phyloP scores from a whole-genome alignment of 2,329 filamentous ascomycete species.

The Fusarium nisikadoi region DNA sequence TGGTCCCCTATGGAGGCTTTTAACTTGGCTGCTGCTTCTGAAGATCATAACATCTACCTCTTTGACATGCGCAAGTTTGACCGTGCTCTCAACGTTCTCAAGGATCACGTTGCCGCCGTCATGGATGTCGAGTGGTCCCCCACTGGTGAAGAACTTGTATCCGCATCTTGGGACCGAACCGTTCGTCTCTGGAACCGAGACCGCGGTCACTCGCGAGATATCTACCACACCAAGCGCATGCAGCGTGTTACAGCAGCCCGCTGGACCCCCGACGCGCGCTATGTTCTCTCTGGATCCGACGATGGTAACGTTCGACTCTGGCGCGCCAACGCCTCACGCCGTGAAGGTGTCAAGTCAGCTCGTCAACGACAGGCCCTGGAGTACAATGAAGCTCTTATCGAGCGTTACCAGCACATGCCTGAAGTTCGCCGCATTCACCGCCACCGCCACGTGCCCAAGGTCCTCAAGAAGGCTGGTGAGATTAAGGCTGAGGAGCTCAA shows the following conservation, averaged over 20 bases:
- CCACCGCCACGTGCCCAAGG: conserved; percentile 90
- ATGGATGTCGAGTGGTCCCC: conserved; percentile 98
- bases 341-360: conserved; percentile 86
- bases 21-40: conserved; percentile 91
- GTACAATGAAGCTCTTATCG: conserved; percentile 86
- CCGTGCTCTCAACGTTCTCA: conserved; percentile 87
- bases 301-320: conserved; percentile 91
- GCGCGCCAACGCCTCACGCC: conserved; percentile 85
- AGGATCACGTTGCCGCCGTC: conserved; percentile 88
- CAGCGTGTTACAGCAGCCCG: conserved; percentile 88
- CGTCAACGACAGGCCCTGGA: conserved; percentile 88
- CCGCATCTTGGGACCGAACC: conserved; percentile 86
- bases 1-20: conserved; percentile 99
- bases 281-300: conserved; percentile 89
- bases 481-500: conserved; percentile 92
- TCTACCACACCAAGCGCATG: conserved; percentile 98
- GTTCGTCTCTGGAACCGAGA: conserved; percentile 85
- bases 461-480: conserved; percentile 94
- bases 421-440: conserved; percentile 91
- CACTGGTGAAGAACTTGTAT: conserved; percentile 92
- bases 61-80: conserved; percentile 96
- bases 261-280: conserved; percentile 91
- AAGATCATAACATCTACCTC: conserved; percentile 88
- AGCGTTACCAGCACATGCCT: conserved; percentile 93
- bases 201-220: conserved; percentile 85